Evolutionary conservation across 2,329 filamentous ascomycete genomes (phyloP).

Genomic region (Aspergillus chevalieri): DNA sequence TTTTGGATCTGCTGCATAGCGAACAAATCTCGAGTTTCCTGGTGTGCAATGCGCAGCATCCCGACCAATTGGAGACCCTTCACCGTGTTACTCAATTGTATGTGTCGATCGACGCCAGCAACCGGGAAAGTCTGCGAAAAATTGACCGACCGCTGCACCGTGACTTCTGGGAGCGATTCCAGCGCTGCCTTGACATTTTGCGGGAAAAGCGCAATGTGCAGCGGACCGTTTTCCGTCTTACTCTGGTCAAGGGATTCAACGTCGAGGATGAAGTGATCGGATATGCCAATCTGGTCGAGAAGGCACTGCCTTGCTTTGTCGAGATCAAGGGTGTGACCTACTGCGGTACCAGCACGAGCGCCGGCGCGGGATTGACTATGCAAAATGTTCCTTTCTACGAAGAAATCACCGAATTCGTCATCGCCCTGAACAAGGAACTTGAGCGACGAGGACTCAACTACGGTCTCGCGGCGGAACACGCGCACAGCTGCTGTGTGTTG

Average conservation of each 20-base stretch:
- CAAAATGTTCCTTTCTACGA: constrained; percentile 94
- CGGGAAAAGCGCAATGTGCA: constrained; percentile 76
- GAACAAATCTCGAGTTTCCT: constrained; percentile 90
- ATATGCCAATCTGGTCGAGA: constrained; percentile 82
- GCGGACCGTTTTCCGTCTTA: constrained; percentile 89
- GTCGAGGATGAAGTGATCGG: constrained; percentile 87
- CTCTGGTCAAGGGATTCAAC: constrained; percentile 96
- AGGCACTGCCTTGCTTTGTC: constrained; percentile 81
- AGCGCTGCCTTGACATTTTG: constrained; percentile 82
- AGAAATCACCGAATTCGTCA: constrained; percentile 78
- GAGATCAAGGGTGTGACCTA: constrained; percentile 97
- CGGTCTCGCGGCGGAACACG: constrained; percentile 90
- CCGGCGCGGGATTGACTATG: constrained; percentile 87
- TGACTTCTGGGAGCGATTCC: constrained; percentile 97
- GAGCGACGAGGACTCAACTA: constrained; percentile 67
- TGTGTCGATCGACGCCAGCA: constrained; percentile 91
- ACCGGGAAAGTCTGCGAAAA: constrained; percentile 75
- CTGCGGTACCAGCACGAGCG: constrained; percentile 82
- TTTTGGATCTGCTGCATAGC: constrained; percentile 72
- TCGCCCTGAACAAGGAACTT: constrained; percentile 65
- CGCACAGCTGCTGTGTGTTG: constrained; percentile 87
- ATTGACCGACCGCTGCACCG: constrained; percentile 90
- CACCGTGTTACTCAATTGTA: constrained; percentile 90
- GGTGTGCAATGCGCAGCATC: constrained; percentile 95
- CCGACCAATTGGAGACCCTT: constrained; percentile 76